phyloP scores from a whole-genome alignment of 2,329 filamentous ascomycete genomes.

The Eutypa lata region DNA sequence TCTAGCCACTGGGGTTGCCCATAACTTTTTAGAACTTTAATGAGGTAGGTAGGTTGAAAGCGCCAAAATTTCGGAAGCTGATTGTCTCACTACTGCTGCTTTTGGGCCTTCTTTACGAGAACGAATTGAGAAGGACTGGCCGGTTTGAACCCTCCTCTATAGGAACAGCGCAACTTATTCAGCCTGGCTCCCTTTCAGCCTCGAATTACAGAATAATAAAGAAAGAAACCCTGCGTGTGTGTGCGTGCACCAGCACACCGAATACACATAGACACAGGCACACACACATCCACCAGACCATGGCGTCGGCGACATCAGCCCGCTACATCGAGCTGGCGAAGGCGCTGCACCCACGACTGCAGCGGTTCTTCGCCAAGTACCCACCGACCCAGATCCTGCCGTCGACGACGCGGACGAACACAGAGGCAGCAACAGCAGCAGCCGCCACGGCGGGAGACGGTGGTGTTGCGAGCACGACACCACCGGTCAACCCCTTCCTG shows the following conservation, averaged over 20 bases:
- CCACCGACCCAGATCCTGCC: slow-evolving; percentile 66
- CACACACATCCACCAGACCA: background rate
- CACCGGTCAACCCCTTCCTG: slow-evolving; percentile 69
- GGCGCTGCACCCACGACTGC: slow-evolving; percentile 72
- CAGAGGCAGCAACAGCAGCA: slow-evolving; percentile 27
- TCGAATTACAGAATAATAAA: background rate
- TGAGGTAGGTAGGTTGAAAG: too few relatives aligned
- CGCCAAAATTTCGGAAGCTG: background rate
- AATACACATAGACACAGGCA: background rate
- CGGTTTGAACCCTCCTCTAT: too few relatives aligned
- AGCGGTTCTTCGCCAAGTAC: slow-evolving; percentile 85
- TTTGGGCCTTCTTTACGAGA: background rate
- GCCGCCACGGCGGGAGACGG: slow-evolving; percentile 22
- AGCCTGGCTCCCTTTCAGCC: too few relatives aligned
- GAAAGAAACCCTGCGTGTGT: background rate
- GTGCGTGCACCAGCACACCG: background rate
- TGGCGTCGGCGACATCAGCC: slow-evolving; percentile 18
- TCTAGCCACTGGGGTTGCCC: background rate
- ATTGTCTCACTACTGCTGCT: background rate
- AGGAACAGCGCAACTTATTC: too few relatives aligned
- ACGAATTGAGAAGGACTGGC: too few relatives aligned
- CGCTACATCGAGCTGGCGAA: slow-evolving; percentile 59
- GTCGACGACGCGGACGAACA: slow-evolving; percentile 30
- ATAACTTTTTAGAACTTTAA: too few relatives aligned
- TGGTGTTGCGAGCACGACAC: slow-evolving; percentile 44